A percentile compares a stretch with the other conserved stretches of the same genome.
phyloP scores from a whole-genome alignment of 805 yeast species.

The Candida cerambycidarum region DNA sequence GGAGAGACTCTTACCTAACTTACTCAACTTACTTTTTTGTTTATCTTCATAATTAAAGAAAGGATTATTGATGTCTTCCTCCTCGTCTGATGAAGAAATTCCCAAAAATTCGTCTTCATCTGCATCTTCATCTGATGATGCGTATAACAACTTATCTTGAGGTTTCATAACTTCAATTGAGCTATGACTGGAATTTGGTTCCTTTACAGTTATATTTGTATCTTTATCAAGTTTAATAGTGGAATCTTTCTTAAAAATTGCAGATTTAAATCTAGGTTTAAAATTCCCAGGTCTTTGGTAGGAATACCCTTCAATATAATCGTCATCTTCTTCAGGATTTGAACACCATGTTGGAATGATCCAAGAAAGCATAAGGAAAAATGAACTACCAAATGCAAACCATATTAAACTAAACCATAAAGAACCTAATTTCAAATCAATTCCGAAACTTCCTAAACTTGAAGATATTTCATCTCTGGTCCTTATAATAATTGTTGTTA shows the following conservation, averaged over 20 bases:
- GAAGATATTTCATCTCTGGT: slow-evolving; percentile 25
- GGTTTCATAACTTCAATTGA: slow-evolving; percentile 6
- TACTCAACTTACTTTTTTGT: slow-evolving; percentile 30
- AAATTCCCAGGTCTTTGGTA: slow-evolving; percentile 15
- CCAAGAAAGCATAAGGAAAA: slow-evolving; percentile 34
- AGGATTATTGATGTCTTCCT: slow-evolving; percentile 1
- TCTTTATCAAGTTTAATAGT: neutral
- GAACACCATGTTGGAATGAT: slow-evolving; percentile 51
- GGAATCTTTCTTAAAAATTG: neutral
- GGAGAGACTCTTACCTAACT: slow-evolving; percentile 37
- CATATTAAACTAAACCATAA: slow-evolving; percentile 44
- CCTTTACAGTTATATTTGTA: neutral
- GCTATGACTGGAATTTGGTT: slow-evolving; percentile 1
- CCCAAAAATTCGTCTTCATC: too few relatives aligned
- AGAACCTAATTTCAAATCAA: slow-evolving; percentile 41
- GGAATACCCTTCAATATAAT: slow-evolving; percentile 15
- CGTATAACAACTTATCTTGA: slow-evolving; percentile 14
- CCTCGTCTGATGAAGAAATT: slow-evolving; percentile 5
- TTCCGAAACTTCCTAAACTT: slow-evolving; percentile 48
- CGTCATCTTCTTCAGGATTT: slow-evolving; percentile 38
- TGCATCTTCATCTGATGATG: slow-evolving; percentile 7
- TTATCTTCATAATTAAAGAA: slow-evolving; percentile 19
- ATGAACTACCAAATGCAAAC: slow-evolving; percentile 27
- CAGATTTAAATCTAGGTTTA: neutral
- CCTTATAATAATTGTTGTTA: slow-evolving; percentile 25